phyloP scores from a whole-genome alignment of 2,329 filamentous ascomycete species.

The Cladosporium phlei region DNA sequence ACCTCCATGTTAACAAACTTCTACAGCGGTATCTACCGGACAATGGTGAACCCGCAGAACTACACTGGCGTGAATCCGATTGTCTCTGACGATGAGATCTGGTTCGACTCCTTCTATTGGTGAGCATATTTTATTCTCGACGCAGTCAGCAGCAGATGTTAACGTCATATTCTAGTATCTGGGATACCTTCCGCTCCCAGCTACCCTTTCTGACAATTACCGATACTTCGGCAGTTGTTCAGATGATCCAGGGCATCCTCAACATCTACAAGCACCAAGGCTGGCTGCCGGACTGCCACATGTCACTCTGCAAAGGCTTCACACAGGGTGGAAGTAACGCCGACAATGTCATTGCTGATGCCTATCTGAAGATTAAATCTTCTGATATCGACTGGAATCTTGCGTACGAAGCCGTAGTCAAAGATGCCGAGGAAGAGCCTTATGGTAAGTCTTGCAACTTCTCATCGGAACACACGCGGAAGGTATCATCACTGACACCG shows the following conservation, averaged over 20 bases:
- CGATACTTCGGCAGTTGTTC: slow-evolving; percentile 59
- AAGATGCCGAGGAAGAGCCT: slow-evolving; percentile 68
- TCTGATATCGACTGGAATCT: slow-evolving; percentile 61
- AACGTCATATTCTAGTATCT: too few relatives aligned
- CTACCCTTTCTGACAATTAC: slow-evolving; percentile 65
- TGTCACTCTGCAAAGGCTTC: slow-evolving; percentile 69
- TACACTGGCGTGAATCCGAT: slow-evolving; percentile 46
- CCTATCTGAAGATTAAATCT: slow-evolving; percentile 61
- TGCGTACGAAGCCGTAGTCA: slow-evolving; percentile 66
- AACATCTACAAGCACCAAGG: slow-evolving; percentile 68
- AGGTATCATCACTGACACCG: too few relatives aligned
- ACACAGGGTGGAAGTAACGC: slow-evolving; percentile 75
- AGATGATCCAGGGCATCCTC: slow-evolving; percentile 66
- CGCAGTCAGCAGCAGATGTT: too few relatives aligned
- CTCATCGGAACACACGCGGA: too few relatives aligned
- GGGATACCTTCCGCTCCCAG: slow-evolving; percentile 45
- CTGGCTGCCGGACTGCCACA: slow-evolving; percentile 71
- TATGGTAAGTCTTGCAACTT: too few relatives aligned
- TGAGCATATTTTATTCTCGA: too few relatives aligned
- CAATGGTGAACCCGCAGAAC: slow-evolving; percentile 43
- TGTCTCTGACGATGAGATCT: slow-evolving; percentile 41
- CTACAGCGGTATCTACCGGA: slow-evolving; percentile 43
- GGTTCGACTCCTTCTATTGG: slow-evolving; percentile 58
- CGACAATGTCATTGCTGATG: slow-evolving; percentile 66
- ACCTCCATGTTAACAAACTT: slow-evolving; percentile 37